phyloP scores from a whole-genome alignment of 768 basidiomycete genomes.

The Tylopilus balloui region DNA sequence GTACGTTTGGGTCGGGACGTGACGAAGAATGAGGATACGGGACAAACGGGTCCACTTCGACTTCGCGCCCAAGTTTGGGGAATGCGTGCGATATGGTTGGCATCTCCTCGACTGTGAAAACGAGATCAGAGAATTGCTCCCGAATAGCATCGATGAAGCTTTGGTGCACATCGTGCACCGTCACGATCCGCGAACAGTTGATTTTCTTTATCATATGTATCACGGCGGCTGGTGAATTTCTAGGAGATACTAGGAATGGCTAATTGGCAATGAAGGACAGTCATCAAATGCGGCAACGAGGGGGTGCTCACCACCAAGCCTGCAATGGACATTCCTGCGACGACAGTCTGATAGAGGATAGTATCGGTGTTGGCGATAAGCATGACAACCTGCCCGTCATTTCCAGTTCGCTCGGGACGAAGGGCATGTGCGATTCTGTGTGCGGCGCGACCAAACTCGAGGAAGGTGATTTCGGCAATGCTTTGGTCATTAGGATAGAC shows the following conservation, averaged over 20 bases:
- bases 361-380: not conserved
- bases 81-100: slow-evolving; percentile 27
- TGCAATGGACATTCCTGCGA: not conserved
- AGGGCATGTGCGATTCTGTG: not conserved
- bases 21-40: slow-evolving; percentile 5
- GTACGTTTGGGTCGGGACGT: slow-evolving; percentile 5
- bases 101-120: slow-evolving; percentile 9
- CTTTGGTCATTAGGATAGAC: not conserved
- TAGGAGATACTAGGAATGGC: slow-evolving; percentile 23
- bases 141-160: slow-evolving; percentile 10
- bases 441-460: slow-evolving; percentile 2
- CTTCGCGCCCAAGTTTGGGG: slow-evolving; percentile 32
- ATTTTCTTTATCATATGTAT: slow-evolving; percentile 18
- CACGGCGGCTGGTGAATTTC: slow-evolving; percentile 19
- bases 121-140: not conserved
- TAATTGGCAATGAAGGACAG: not conserved
- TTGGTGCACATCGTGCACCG: slow-evolving; percentile 7
- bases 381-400: not conserved
- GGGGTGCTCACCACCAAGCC: not conserved
- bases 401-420: not conserved
- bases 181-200: slow-evolving; percentile 17
- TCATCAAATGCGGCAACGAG: not conserved
- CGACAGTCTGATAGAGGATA: not conserved
- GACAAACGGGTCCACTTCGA: slow-evolving; percentile 7
- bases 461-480: not conserved